A percentile compares a stretch with the other conserved stretches of the same genome.
Conservation (phyloP, 768 basidiomycete species). For the Termitomyces sp. region DNA sequence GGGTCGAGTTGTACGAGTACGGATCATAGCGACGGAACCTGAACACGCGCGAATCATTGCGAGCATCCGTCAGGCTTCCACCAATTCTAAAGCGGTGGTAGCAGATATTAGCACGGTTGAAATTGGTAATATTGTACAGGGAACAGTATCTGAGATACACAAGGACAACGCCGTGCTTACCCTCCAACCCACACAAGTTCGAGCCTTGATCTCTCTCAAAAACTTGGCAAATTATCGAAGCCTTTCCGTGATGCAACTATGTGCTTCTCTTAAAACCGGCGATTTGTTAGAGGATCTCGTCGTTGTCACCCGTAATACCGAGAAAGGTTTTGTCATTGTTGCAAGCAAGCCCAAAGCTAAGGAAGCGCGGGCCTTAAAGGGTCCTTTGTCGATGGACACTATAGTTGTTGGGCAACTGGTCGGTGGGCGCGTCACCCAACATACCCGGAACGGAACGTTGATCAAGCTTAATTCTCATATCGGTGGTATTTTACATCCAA, state of each 20-base stretch:
- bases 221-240: constrained; percentile 79
- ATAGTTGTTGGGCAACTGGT: constrained; percentile 70
- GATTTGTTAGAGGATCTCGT: constrained; percentile 72
- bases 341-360: constrained; percentile 64
- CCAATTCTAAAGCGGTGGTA: constrained; percentile 40
- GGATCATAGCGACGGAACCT: constrained; percentile 59
- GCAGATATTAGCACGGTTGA: constrained; percentile 69
- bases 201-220: constrained; percentile 82
- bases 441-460: constrained; percentile 65
- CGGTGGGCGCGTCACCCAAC: constrained; percentile 72
- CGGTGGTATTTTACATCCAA: constrained; percentile 74
- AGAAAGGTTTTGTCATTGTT: constrained; percentile 83
- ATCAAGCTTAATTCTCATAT: constrained; percentile 72
- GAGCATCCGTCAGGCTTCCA: constrained; percentile 77
- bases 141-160: constrained; percentile 74
- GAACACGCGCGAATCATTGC: constrained; percentile 67
- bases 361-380: constrained; percentile 39
- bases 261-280: constrained; percentile 55
- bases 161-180: constrained; percentile 76
- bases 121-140: constrained; percentile 70
- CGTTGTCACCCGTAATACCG: constrained; percentile 84
- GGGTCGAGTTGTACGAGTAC: constrained; percentile 82
- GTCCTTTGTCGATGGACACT: constrained; percentile 55
- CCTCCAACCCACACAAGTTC: constrained; percentile 62
- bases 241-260: constrained; percentile 61